Evolutionary conservation across 768 basidiomycete genomes (phyloP).

Genomic region (Lenzites betulinus): DNA sequence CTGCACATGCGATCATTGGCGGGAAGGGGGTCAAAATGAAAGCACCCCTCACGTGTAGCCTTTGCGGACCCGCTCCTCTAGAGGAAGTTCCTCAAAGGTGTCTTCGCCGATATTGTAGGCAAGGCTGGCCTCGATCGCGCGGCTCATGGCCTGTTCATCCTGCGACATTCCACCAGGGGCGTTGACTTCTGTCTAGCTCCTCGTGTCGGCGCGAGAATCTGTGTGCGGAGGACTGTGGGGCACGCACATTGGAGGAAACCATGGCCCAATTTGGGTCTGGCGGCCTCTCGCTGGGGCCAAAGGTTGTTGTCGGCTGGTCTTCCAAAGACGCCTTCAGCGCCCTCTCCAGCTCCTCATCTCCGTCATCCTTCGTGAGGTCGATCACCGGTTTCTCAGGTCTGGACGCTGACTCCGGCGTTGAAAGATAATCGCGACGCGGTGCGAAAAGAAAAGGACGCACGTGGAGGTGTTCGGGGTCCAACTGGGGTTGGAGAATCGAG

Average conservation of each 20-base stretch:
- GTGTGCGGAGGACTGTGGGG: neutral
- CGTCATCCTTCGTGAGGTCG: constrained; percentile 65
- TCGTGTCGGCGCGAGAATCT: constrained; percentile 5
- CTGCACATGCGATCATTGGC: constrained; percentile 36
- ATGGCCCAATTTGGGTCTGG: constrained; percentile 70
- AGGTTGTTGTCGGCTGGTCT: constrained; percentile 42
- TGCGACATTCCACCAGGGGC: constrained; percentile 39
- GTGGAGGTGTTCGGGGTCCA: constrained; percentile 31
- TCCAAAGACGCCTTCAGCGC: constrained; percentile 58
- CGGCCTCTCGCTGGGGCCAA: constrained; percentile 62
- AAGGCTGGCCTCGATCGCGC: constrained; percentile 73
- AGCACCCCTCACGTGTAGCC: constrained; percentile 51
- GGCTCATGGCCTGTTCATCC: constrained; percentile 65
- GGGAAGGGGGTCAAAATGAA: neutral
- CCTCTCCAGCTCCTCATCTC: constrained; percentile 47
- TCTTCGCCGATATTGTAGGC: constrained; percentile 45
- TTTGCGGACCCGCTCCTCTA: constrained; percentile 55
- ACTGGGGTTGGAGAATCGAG: constrained; percentile 13
- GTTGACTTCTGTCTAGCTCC: constrained; percentile 35
- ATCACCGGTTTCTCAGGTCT: constrained; percentile 41
- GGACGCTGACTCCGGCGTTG: constrained; percentile 28
- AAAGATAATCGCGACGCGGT: neutral
- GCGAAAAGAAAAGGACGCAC: constrained; percentile 18
- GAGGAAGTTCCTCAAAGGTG: constrained; percentile 50
- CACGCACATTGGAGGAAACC: constrained; percentile 66